Percentiles rank a stretch among this genome's conserved stretches.
Conservation (phyloP, 2,329 filamentous ascomycete genomes). For the Penicillium sp. region DNA sequence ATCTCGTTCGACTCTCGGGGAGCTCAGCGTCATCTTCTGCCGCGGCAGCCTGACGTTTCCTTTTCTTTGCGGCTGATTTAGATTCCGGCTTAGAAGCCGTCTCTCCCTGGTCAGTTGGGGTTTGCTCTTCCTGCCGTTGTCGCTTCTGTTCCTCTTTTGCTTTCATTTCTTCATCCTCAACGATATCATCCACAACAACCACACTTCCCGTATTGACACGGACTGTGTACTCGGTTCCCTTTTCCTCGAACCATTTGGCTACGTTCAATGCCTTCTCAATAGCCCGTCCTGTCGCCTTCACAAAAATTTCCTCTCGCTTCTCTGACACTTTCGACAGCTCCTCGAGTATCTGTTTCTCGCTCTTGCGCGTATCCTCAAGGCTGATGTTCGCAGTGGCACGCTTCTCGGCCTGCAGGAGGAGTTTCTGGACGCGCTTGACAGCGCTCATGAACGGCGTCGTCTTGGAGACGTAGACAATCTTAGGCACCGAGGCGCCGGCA, state of each 20-base stretch:
- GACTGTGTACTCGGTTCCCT: constrained; percentile 51
- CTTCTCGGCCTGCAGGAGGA: constrained; percentile 54
- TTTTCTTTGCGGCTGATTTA: constrained; percentile 28
- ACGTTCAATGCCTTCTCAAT: constrained; percentile 57
- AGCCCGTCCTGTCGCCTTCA: constrained; percentile 61
- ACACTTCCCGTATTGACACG: constrained; percentile 56
- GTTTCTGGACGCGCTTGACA: constrained; percentile 58
- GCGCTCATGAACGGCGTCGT: constrained; percentile 58
- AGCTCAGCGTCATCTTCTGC: constrained; percentile 33
- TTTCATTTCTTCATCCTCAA: constrained; percentile 39
- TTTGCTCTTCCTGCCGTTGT: constrained; percentile 17
- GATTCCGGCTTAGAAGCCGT: constrained; percentile 8
- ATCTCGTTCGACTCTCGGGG: constrained; percentile 46
- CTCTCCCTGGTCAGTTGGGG: constrained; percentile 12
- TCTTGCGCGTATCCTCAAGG: constrained; percentile 31
- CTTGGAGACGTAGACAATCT: constrained; percentile 57
- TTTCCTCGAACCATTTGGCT: constrained; percentile 56
- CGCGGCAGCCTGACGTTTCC: constrained; percentile 25
- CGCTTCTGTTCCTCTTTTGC: constrained; percentile 25
- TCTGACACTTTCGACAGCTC: constrained; percentile 35
- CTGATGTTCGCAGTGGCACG: constrained; percentile 48
- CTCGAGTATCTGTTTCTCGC: constrained; percentile 32
- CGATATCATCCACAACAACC: constrained; percentile 60
- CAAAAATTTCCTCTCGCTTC: constrained; percentile 51
- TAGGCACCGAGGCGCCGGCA: constrained; percentile 48